These are phyloP conservation scores for Talaromyces wortmannii DNA, from an alignment of 495 filamentous ascomycete species.

Conservation along the genomic window DNA sequence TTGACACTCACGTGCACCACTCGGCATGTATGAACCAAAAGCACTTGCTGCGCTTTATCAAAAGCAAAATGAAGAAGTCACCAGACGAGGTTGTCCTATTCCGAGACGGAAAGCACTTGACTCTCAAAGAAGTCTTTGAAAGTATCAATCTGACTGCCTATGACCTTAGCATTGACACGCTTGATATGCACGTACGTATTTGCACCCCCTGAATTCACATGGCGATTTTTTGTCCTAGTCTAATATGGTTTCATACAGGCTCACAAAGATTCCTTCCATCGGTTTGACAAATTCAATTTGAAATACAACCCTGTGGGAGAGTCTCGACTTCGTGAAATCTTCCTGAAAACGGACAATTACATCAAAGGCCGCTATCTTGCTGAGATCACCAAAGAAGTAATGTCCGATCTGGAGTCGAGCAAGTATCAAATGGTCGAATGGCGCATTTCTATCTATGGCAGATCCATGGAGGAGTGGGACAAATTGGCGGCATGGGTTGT, in stretches of 20 bases:
- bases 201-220: not conserved
- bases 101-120: conserved; percentile 88
- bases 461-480: conserved; percentile 91
- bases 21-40: conserved; percentile 99
- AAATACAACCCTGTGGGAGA: conserved; percentile 98
- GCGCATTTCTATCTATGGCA: conserved; percentile 95
- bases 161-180: conserved; percentile 94
- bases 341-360: conserved; percentile 97
- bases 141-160: conserved; percentile 96
- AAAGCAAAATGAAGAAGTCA: conserved; percentile 98
- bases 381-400: conserved; percentile 96
- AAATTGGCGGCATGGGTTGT: conserved; percentile 98
- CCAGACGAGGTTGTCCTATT: conserved; percentile 91
- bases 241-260: conserved; percentile 43
- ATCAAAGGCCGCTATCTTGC: conserved; percentile 93
- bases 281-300: conserved; percentile 98
- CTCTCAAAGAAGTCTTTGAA: conserved; percentile 87
- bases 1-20: conserved; percentile 98
- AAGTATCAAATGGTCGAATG: conserved; percentile 99
- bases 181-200: conserved; percentile 88
- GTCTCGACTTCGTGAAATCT: conserved; percentile 89
- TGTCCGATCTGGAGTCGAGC: conserved; percentile 94
- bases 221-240: not conserved
- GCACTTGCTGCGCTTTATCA: conserved; percentile 95
- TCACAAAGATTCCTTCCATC: conserved; percentile 96